Evolutionary conservation across 768 basidiomycete genomes (phyloP), one percentile per base, ranked within the genome.

Genomic region (Mycena galopus): DNA sequence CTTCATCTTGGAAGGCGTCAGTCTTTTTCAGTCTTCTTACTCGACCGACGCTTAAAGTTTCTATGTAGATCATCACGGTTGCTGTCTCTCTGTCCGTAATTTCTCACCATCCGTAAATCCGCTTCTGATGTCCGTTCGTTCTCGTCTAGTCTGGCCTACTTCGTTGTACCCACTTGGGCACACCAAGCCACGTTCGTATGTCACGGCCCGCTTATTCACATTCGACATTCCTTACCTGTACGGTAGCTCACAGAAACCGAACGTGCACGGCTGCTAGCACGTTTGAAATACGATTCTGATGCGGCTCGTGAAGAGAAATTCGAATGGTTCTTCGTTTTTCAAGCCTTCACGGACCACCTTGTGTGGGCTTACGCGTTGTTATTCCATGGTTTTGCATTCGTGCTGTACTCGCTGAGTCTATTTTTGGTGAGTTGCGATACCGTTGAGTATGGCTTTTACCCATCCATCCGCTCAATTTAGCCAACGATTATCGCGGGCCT

Each of bases 351-450:
- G 56, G 89, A 92, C 73, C 90, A 87, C 68, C 81, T 91, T 19
- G 87, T 89, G 17, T 90, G 89, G 88, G 87, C 82, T 5, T 92
- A 92, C 77, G 88, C 88, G 0, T 75, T 90, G 23, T 81, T 91
- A 1, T 91, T 91, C 79, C 90, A 91, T 70, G 90, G 88, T 1
- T 90, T 88, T 74, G 87, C 91, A 3, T 90, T 90, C 73, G 89
- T 87, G 12, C 75, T 88, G 25, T 91, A 90, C 76, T 89, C 89
- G 19, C 76, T 90, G 72, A 89, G 88, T 78, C 79, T 92, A 9
- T 91, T 91, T 80, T 71, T 90, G 85, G 88, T 88, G 75, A 35
- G 83, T 73, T 50, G 21, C 23, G 59, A 12, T 23, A 17, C 29
- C 11, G 7, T 42, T 21, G 1, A 27, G 19, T 23, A 8, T 47